Percentiles rank a stretch among this genome's conserved stretches.
Conservation (phyloP, 768 basidiomycete species). For the Lactarius psammicola region DNA sequence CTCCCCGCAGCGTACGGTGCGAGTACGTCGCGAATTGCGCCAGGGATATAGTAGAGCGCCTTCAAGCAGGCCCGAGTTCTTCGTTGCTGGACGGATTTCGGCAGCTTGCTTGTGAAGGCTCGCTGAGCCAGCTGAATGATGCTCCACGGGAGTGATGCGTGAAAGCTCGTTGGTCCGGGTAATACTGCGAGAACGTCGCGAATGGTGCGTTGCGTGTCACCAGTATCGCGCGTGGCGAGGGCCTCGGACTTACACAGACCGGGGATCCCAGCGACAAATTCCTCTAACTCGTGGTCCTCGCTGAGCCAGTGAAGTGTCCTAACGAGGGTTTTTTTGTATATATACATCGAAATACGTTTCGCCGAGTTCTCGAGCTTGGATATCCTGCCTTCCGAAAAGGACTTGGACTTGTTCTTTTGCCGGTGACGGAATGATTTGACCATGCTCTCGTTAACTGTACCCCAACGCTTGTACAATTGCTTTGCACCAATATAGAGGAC, state of each 20-base stretch:
- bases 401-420: neutral
- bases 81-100: neutral
- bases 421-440: neutral
- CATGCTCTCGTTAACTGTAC: neutral
- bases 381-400: neutral
- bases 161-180: constrained; percentile 2
- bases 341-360: neutral
- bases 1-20: neutral
- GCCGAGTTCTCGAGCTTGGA: neutral
- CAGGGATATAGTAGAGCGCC: constrained; percentile 1
- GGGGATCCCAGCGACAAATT: neutral
- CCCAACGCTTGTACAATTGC: neutral
- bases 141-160: neutral
- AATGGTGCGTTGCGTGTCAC: neutral
- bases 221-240: neutral
- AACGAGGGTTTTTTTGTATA: neutral
- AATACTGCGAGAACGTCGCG: constrained; percentile 1
- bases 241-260: neutral
- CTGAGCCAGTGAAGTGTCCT: neutral
- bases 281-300: neutral
- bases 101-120: neutral
- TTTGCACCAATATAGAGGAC: neutral
- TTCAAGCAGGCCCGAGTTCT: neutral
- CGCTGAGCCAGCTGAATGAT: neutral
- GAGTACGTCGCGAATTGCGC: neutral